These are phyloP conservation scores for Naganishia liquefaciens DNA, from an alignment of 1,284 basidiomycete genomes.

Conservation along the genomic window DNA sequence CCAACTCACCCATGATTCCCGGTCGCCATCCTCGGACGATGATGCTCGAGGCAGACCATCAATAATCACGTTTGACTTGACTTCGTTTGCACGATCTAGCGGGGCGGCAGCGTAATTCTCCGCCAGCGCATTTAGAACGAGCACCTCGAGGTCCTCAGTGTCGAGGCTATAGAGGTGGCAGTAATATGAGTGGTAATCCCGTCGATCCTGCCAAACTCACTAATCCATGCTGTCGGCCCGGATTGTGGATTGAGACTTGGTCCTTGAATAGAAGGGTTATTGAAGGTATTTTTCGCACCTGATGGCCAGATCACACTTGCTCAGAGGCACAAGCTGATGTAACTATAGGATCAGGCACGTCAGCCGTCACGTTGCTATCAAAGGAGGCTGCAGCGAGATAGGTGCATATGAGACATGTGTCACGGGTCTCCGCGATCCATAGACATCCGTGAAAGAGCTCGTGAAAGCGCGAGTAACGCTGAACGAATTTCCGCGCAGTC, in stretches of 20 bases:
- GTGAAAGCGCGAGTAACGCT: too few relatives aligned
- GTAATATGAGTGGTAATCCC: background rate
- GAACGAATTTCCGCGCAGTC: too few relatives aligned
- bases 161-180: constrained; percentile 47
- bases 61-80: constrained; percentile 35
- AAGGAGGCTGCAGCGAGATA: too few relatives aligned
- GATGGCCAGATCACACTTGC: background rate
- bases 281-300: background rate
- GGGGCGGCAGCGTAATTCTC: constrained; percentile 29
- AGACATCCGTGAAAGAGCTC: too few relatives aligned
- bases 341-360: too few relatives aligned
- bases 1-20: constrained; percentile 34
- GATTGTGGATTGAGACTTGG: background rate
- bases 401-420: too few relatives aligned
- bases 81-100: background rate
- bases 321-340: too few relatives aligned
- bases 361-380: too few relatives aligned
- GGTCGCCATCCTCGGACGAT: constrained; percentile 36
- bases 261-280: background rate
- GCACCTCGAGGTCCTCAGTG: constrained; percentile 46
- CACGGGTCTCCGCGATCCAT: too few relatives aligned
- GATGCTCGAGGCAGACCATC: constrained; percentile 37
- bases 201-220: constrained; percentile 31
- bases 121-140: constrained; percentile 50
- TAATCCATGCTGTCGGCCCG: constrained; percentile 41